These are phyloP conservation scores for Xylaria sp. DNA, from an alignment of 2,329 filamentous ascomycete species.

Conservation along the genomic window DNA sequence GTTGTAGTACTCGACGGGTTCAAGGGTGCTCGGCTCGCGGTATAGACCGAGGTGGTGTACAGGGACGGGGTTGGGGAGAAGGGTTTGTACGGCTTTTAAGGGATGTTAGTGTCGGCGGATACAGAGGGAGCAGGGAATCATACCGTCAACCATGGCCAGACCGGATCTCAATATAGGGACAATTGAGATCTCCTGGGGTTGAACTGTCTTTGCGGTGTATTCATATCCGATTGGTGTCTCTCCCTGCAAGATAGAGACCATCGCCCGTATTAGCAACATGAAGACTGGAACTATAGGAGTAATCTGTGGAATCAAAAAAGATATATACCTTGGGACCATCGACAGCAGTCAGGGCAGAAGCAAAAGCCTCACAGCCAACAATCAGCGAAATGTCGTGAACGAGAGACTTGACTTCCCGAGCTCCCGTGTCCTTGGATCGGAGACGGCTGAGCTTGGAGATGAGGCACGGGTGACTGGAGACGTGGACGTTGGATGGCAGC, in stretches of 20 bases:
- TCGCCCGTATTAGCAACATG: constrained; percentile 5
- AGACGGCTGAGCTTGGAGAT: constrained; percentile 85
- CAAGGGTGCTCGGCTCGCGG: constrained; percentile 79
- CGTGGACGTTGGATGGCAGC: constrained; percentile 60
- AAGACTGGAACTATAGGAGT: neutral
- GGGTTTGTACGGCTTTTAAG: constrained; percentile 62
- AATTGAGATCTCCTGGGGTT: constrained; percentile 66
- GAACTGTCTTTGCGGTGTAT: constrained; percentile 61
- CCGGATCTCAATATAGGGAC: constrained; percentile 92
- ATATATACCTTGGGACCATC: constrained; percentile 58
- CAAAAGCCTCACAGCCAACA: constrained; percentile 75
- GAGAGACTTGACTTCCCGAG: constrained; percentile 72
- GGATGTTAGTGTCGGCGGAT: constrained; percentile 9
- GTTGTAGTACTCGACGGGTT: constrained; percentile 96
- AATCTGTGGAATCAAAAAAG: neutral
- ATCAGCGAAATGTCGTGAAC: constrained; percentile 84
- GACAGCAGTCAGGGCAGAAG: constrained; percentile 51
- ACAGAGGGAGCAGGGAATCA: constrained; percentile 17
- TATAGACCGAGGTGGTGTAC: constrained; percentile 94
- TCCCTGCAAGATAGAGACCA: constrained; percentile 47
- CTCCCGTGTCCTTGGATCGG: constrained; percentile 63
- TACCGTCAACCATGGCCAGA: constrained; percentile 83
- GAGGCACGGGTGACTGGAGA: constrained; percentile 82
- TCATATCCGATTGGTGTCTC: constrained; percentile 71
- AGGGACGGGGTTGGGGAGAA: constrained; percentile 74